Conservation (phyloP, 2,329 filamentous ascomycete genomes). For the Coniosporium tulheliwenetii region DNA sequence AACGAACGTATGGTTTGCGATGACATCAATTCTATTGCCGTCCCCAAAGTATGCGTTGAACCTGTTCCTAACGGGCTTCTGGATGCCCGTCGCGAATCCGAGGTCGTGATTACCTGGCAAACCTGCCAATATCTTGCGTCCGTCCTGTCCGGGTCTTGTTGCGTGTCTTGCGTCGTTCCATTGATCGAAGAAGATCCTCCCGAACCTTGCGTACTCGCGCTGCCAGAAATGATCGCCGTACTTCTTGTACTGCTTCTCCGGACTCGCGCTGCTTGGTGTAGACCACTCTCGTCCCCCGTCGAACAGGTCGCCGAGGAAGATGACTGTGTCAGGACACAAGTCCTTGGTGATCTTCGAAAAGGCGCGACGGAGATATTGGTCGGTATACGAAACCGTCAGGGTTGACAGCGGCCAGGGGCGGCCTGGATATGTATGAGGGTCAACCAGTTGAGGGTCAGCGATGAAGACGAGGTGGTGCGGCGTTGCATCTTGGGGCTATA, state of each 20-base stretch:
- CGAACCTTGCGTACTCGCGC: conserved; percentile 71
- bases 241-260: conserved; percentile 50
- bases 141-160: conserved; percentile 43
- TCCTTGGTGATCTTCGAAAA: conserved; percentile 63
- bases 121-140: conserved; percentile 66
- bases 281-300: conserved; percentile 95
- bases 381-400: conserved; percentile 58
- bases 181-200: conserved; percentile 62
- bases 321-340: conserved; percentile 69
- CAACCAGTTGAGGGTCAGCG: conserved; percentile 82
- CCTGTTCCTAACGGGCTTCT: conserved; percentile 61
- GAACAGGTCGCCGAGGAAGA: conserved; percentile 90
- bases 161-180: conserved; percentile 44
- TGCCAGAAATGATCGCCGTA: conserved; percentile 80
- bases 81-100: conserved; percentile 76
- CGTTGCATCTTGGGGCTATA: conserved; percentile 56
- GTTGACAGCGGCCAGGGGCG: conserved; percentile 58
- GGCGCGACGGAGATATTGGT: conserved; percentile 74
- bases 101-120: conserved; percentile 91
- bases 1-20: conserved; percentile 92
- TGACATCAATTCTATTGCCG: conserved; percentile 75
- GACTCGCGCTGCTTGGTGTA: conserved; percentile 42
- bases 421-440: conserved; percentile 87
- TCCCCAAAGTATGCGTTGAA: conserved; percentile 85
- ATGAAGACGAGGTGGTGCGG: conserved; percentile 77